These are phyloP conservation scores for Salix caprea DNA, from an alignment of 345 rosid genomes.

Conservation along the genomic window DNA sequence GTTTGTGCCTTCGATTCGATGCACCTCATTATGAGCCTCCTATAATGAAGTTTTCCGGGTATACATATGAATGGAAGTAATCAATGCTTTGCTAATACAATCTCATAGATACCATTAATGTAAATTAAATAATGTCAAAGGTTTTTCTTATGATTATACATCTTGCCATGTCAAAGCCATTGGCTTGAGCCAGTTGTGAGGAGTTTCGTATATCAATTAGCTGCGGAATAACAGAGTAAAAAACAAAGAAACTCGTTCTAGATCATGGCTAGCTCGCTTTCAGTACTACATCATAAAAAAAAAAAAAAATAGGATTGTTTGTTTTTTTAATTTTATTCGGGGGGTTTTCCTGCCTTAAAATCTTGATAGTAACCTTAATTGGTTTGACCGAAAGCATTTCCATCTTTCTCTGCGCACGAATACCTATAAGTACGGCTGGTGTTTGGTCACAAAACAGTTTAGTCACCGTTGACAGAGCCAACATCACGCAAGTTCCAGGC, in stretches of 20 bases:
- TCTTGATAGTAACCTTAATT: background rate
- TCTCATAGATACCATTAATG: too few relatives aligned
- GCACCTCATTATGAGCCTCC: background rate
- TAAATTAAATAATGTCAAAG: too few relatives aligned
- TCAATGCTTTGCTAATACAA: too few relatives aligned
- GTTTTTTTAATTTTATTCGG: too few relatives aligned
- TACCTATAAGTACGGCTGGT: background rate
- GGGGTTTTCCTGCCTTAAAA: background rate
- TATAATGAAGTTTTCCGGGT: background rate
- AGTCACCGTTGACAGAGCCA: background rate
- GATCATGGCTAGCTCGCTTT: too few relatives aligned
- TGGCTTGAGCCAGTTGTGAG: too few relatives aligned
- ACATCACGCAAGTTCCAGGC: background rate
- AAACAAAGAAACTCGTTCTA: too few relatives aligned
- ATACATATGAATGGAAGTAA: too few relatives aligned
- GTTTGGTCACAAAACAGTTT: background rate
- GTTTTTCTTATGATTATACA: too few relatives aligned
- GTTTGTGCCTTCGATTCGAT: slow-evolving; percentile 8
- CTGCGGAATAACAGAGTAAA: too few relatives aligned
- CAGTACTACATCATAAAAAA: background rate
- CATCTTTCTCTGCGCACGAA: background rate
- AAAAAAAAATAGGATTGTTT: background rate
- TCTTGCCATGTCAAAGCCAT: too few relatives aligned
- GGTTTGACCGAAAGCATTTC: background rate
- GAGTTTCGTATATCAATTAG: too few relatives aligned